Base-by-base conservation (phyloP, 192 early-diverging fungal species). In the Backusella circina region DNA sequence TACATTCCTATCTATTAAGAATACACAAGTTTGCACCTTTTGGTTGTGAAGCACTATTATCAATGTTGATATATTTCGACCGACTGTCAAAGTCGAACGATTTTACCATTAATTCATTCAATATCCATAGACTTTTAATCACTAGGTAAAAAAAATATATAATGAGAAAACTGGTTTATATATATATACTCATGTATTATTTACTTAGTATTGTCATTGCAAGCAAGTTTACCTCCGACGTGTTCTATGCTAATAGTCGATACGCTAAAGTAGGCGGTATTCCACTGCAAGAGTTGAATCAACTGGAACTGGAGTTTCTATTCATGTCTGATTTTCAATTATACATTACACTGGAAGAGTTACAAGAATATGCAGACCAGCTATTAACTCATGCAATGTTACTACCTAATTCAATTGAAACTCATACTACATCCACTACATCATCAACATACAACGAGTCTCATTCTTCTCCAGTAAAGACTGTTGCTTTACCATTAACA, bases 231-330 rank as follows among this genome's bases (percentile, higher is more conserved):
- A 86, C 85, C 35, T 92, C 90, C 1, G 92, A 94, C 77, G 81
- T 91, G 0, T 93, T 92, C 66, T 90, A 89, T 75, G 85, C 87
- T 41, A 94, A 93, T 73, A 79, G 88, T 26, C 89, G 89, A 31
- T 94, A 94, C 80, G 87, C 92, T 12, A 86, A 90, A 86, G 91
- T 94, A 16, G 93, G 93, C 33, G 93, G 93, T 1, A 82, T 94
- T 16, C 89, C 91, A 0, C 69, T 91, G 32, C 78, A 70, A 1
- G 93, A 94, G 77, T 75, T 94, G 71, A 93, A 94, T 74, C 89
- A 89, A 75, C 77, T 93, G n/a, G 93, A 94, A 69, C 73, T 94
- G 50, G 92, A 94, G 83, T 86, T 94, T 30, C 77, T 94, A 61
- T 91, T 92, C 54, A 77, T 92, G 16, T 85, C 84, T 37, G 83